Evolutionary conservation across 768 basidiomycete species (phyloP).

Genomic region (Tricholoma bakamatsutake): DNA sequence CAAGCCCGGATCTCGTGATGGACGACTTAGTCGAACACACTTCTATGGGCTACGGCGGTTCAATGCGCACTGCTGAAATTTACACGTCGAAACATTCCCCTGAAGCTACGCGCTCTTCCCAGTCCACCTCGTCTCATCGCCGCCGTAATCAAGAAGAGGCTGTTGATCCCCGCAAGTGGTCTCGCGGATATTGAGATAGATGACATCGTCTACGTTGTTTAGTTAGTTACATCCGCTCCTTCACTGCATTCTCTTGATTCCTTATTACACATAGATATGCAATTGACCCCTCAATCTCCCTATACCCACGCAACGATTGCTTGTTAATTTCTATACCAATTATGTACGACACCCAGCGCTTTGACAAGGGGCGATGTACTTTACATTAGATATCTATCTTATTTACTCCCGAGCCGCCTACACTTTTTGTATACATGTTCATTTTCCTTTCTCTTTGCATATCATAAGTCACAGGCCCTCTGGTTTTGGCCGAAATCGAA

Average conservation of each 20-base stretch:
- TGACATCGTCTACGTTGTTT: constrained; percentile 14
- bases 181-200: constrained; percentile 38
- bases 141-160: constrained; percentile 37
- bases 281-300: constrained; percentile 24
- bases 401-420: constrained; percentile 14
- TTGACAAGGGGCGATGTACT: constrained; percentile 19
- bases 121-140: constrained; percentile 36
- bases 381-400: constrained; percentile 14
- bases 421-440: constrained; percentile 18
- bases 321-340: constrained; percentile 30
- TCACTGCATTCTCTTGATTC: constrained; percentile 35
- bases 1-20: constrained; percentile 28
- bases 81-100: constrained; percentile 36
- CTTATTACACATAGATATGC: constrained; percentile 32
- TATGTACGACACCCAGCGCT: constrained; percentile 23
- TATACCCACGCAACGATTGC: constrained; percentile 8
- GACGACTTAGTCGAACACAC: constrained; percentile 32
- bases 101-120: constrained; percentile 33
- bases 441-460: no score
- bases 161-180: constrained; percentile 46
- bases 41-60: constrained; percentile 26
- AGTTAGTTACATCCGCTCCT: constrained; percentile 39
- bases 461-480: no score
- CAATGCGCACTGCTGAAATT: constrained; percentile 27
- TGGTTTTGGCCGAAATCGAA: no score